Evolutionary conservation across 495 filamentous ascomycete species (phyloP).

Genomic region (Bacidia rubella): DNA sequence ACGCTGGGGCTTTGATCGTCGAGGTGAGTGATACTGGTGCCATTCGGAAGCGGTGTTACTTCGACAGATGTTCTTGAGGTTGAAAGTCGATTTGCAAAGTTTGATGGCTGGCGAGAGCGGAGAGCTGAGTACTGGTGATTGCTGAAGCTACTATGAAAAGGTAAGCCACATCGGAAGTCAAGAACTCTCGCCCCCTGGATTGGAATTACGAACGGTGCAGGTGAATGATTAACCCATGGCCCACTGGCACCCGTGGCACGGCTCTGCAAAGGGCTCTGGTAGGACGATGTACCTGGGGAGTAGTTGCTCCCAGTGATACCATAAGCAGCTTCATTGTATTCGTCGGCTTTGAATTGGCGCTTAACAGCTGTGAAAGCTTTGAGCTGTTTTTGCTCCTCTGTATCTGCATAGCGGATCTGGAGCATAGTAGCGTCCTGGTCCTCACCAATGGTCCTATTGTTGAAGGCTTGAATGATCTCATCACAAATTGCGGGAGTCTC

Average conservation of each 20-base stretch:
- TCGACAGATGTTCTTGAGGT: neutral
- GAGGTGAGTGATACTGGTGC: constrained; percentile 7
- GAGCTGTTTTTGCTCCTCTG: constrained; percentile 85
- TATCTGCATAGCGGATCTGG: constrained; percentile 93
- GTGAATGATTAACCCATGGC: constrained; percentile 31
- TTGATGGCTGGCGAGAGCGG: constrained; percentile 7
- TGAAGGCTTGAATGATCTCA: constrained; percentile 68
- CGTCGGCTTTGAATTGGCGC: constrained; percentile 82
- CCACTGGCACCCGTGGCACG: constrained; percentile 22
- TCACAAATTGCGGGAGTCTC: constrained; percentile 79
- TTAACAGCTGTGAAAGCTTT: constrained; percentile 89
- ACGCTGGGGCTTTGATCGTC: constrained; percentile 17
- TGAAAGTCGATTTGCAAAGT: neutral
- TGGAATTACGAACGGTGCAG: constrained; percentile 36
- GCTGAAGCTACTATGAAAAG: constrained; percentile 2
- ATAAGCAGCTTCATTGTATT: constrained; percentile 59
- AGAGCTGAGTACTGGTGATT: constrained; percentile 11
- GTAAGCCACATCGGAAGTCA: neutral
- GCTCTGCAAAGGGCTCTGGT: constrained; percentile 12
- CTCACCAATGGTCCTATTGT: constrained; percentile 52
- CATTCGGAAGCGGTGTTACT: neutral
- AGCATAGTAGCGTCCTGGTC: constrained; percentile 63
- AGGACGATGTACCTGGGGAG: neutral
- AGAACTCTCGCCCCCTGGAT: constrained; percentile 24
- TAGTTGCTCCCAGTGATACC: constrained; percentile 10